A percentile compares a stretch with the other conserved stretches of the same genome.
These are phyloP conservation scores for Paecilomyces sp. DNA, from an alignment of 2,329 filamentous ascomycete species.

Conservation along the genomic window DNA sequence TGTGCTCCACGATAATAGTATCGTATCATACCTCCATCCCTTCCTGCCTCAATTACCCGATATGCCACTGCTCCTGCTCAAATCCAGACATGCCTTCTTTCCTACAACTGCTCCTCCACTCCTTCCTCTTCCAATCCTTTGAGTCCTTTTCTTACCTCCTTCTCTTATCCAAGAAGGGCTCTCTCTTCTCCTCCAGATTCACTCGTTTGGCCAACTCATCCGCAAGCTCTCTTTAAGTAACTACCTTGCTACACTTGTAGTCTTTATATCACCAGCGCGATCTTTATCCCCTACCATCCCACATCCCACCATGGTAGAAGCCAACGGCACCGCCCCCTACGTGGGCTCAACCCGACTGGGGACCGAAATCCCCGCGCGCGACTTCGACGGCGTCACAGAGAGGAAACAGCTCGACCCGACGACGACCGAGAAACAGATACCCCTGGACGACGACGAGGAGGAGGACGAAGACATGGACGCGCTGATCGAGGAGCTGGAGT, in stretches of 20 bases:
- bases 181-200: neutral
- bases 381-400: neutral
- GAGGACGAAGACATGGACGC: constrained; percentile 79
- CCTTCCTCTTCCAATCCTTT: neutral
- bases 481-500: constrained; percentile 81
- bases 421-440: constrained; percentile 6
- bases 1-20: too few relatives aligned
- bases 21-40: too few relatives aligned
- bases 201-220: neutral
- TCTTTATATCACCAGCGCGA: neutral
- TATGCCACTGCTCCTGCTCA: neutral
- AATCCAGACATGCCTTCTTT: neutral
- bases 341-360: neutral
- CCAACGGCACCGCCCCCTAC: neutral
- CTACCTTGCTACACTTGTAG: neutral
- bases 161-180: neutral
- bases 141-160: neutral
- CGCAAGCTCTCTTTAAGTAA: neutral
- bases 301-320: neutral
- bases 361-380: neutral
- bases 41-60: neutral
- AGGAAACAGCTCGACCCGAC: neutral
- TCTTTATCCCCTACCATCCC: neutral
- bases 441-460: constrained; percentile 55
- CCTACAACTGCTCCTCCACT: neutral